phyloP scores from a whole-genome alignment of 768 basidiomycete species.

The Lactifluus volemus region DNA sequence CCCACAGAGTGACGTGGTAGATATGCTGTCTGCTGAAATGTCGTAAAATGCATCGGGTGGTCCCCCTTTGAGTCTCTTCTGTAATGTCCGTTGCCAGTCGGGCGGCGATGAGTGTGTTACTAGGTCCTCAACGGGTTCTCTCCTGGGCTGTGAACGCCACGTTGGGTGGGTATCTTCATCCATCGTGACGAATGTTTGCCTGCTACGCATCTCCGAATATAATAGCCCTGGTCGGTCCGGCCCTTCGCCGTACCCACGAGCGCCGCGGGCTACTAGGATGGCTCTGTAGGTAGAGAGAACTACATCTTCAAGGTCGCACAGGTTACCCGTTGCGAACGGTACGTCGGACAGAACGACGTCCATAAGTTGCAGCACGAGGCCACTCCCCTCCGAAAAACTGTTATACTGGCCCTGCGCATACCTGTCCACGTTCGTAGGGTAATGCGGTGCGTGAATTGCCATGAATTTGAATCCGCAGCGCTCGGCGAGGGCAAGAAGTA shows the following conservation, averaged over 20 bases:
- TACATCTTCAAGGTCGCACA: slow-evolving; percentile 7
- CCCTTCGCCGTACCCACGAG: slow-evolving; percentile 8
- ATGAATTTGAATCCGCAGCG: slow-evolving; percentile 16
- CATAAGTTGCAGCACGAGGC: slow-evolving; percentile 11
- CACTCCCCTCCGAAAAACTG: slow-evolving; percentile 11
- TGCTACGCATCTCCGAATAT: slow-evolving; percentile 13
- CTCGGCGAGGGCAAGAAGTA: slow-evolving; percentile 12
- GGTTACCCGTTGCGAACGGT: neutral
- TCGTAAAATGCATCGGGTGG: neutral
- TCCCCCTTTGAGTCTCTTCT: neutral
- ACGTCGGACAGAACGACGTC: slow-evolving; percentile 10
- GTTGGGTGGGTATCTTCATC: neutral
- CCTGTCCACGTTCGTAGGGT: neutral
- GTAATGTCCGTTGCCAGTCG: slow-evolving; percentile 6
- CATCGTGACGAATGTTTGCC: neutral
- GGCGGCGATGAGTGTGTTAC: slow-evolving; percentile 3
- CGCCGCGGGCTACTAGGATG: neutral
- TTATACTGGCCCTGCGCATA: slow-evolving; percentile 1
- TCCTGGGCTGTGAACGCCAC: neutral
- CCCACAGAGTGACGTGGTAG: neutral
- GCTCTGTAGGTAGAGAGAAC: slow-evolving; percentile 9
- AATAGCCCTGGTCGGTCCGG: slow-evolving; percentile 2
- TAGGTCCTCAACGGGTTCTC: neutral
- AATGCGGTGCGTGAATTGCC: neutral
- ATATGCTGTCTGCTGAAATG: neutral